These are phyloP conservation scores for Omphalea diandra DNA, from an alignment of 441 rosid genomes.

Conservation along the genomic window DNA sequence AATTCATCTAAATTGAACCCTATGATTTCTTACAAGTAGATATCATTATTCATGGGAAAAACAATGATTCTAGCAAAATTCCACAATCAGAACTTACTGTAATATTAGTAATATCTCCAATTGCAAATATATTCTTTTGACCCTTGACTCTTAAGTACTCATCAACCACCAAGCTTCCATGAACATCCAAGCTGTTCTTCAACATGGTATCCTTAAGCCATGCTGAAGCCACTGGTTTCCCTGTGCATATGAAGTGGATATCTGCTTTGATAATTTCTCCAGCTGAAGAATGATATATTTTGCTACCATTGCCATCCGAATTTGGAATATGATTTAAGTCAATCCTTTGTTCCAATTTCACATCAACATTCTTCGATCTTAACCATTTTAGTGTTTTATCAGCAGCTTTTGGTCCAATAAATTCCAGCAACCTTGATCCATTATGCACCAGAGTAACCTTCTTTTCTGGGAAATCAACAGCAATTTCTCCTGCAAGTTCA, in stretches of 20 bases:
- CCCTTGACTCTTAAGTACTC: slow-evolving; percentile 58
- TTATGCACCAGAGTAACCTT: slow-evolving; percentile 73
- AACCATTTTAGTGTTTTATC: slow-evolving; percentile 68
- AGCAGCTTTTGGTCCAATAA: slow-evolving; percentile 61
- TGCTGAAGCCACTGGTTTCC: slow-evolving; percentile 54
- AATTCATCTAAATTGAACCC: neutral
- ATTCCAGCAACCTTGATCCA: slow-evolving; percentile 78
- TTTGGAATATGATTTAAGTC: slow-evolving; percentile 47
- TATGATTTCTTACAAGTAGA: neutral
- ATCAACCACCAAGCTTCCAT: slow-evolving; percentile 73
- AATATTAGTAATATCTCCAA: slow-evolving; percentile 73
- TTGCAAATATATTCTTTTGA: slow-evolving; percentile 51
- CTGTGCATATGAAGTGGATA: slow-evolving; percentile 66
- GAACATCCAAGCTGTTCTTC: slow-evolving; percentile 47
- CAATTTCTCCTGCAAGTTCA: slow-evolving; percentile 84
- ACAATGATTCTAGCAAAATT: neutral
- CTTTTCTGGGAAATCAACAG: slow-evolving; percentile 73
- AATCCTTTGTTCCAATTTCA: slow-evolving; percentile 57
- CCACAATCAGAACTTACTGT: slow-evolving; percentile 47
- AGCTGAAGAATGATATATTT: slow-evolving; percentile 45
- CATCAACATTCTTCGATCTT: slow-evolving; percentile 60
- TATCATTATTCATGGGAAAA: slow-evolving; percentile 2
- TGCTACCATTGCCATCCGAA: slow-evolving; percentile 34
- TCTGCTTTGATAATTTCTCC: slow-evolving; percentile 71
- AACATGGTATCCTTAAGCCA: slow-evolving; percentile 63